Percentiles rank a stretch among this genome's conserved stretches.
phyloP scores from a whole-genome alignment of 306 rosid species.

The Malus sieversii region DNA sequence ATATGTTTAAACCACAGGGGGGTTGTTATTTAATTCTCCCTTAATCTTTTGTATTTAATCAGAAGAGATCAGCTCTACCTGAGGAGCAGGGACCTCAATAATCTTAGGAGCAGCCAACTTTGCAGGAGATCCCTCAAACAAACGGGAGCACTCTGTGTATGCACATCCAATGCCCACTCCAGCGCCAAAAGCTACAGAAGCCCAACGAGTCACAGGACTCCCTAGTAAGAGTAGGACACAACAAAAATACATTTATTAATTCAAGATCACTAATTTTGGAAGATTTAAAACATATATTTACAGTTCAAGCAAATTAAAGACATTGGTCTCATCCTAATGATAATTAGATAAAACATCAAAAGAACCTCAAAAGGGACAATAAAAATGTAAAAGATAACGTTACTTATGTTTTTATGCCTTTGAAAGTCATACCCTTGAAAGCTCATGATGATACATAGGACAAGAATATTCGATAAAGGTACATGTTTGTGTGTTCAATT shows the following conservation, averaged over 20 bases:
- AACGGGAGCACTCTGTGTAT: slow-evolving; percentile 57
- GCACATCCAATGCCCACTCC: slow-evolving; percentile 86
- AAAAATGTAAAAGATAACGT: neutral
- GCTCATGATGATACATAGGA: neutral
- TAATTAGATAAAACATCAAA: neutral
- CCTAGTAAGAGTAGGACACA: slow-evolving; percentile 29
- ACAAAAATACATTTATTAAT: neutral
- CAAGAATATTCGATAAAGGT: neutral
- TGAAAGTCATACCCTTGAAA: neutral
- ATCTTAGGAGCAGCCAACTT: slow-evolving; percentile 27
- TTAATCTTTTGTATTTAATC: neutral
- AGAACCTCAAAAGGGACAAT: neutral
- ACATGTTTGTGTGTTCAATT: neutral
- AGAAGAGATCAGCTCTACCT: slow-evolving; percentile 17
- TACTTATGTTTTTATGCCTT: neutral
- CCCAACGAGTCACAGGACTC: slow-evolving; percentile 89
- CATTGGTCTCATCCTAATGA: neutral
- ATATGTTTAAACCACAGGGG: neutral
- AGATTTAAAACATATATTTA: neutral
- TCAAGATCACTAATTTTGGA: neutral
- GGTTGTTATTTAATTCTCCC: neutral
- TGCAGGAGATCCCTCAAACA: slow-evolving; percentile 53
- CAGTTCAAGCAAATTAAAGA: neutral
- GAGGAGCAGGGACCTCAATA: slow-evolving; percentile 27
- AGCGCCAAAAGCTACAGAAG: slow-evolving; percentile 83